Conservation (phyloP, 208 protist species). For the Trypanosoma caninum region DNA sequence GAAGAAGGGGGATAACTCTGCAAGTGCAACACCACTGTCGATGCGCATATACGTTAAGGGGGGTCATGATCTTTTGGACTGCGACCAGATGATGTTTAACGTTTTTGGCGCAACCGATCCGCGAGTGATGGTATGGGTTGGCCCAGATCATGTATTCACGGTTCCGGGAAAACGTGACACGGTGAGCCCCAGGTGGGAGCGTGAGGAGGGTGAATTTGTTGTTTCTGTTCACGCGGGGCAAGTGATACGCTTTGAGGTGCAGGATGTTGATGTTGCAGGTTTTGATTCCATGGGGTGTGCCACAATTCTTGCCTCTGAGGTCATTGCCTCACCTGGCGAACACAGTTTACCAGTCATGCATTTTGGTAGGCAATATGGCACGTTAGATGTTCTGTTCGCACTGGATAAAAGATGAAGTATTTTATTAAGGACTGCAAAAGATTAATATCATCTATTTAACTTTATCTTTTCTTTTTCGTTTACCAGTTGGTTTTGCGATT, state of each 20-base stretch:
- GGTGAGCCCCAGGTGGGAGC: conserved; percentile 38
- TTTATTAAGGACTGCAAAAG: no score
- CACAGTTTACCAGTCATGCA: conserved; percentile 35
- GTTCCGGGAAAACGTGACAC: conserved; percentile 29
- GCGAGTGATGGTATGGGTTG: conserved; percentile 54
- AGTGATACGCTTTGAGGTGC: conserved; percentile 51
- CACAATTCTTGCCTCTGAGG: conserved; percentile 23
- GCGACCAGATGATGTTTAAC: conserved; percentile 31
- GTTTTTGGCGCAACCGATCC: conserved; percentile 34
- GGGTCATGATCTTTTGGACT: conserved; percentile 28
- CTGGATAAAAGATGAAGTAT: no score
- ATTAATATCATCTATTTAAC: not conserved
- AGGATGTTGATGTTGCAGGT: conserved; percentile 31
- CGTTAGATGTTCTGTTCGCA: conserved; percentile 32
- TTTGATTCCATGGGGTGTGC: conserved; percentile 38
- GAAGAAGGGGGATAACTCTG: not conserved
- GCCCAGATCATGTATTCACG: conserved; percentile 33
- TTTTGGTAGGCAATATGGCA: conserved; percentile 30
- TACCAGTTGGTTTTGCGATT: no score
- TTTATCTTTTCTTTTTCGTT: not conserved
- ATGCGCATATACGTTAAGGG: conserved; percentile 46
- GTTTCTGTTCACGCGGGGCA: conserved; percentile 19
- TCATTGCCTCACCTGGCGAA: conserved; percentile 26
- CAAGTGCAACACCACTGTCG: not conserved
- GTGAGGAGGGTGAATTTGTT: conserved; percentile 29